phyloP scores from a whole-genome alignment of 2,329 filamentous ascomycete genomes.

The Fusarium secorum region DNA sequence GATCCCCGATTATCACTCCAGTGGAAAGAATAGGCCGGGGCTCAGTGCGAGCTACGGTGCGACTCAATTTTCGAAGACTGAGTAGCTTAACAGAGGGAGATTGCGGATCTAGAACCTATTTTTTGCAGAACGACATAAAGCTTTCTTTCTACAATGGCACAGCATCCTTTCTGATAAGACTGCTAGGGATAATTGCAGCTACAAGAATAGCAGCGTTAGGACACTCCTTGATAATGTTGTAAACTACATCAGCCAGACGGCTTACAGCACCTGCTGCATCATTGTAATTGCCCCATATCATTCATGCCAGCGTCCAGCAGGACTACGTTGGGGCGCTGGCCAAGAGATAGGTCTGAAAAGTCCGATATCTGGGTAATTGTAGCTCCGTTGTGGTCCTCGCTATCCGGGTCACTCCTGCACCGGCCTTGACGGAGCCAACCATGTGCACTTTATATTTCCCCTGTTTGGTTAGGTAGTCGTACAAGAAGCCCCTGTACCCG shows the following conservation, averaged over 20 bases:
- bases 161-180: no score
- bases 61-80: no score
- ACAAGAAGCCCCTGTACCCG: background rate
- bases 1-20: no score
- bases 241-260: background rate
- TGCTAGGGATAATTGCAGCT: background rate
- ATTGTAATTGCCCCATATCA: background rate
- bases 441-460: background rate
- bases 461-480: background rate
- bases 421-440: background rate
- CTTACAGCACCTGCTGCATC: background rate
- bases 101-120: no score
- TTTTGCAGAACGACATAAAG: no score
- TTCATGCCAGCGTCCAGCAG: fast-evolving
- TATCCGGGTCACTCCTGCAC: background rate
- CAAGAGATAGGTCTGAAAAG: background rate
- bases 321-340: background rate
- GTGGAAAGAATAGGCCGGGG: no score
- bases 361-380: background rate
- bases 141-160: no score
- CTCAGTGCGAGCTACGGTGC: no score
- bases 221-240: background rate
- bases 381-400: background rate
- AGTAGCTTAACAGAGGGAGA: no score
- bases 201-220: background rate